Percentiles rank a stretch among this genome's conserved stretches.
Evolutionary conservation across 2,329 filamentous ascomycete species (phyloP).

Genomic region (Sporothrix globosa): DNA sequence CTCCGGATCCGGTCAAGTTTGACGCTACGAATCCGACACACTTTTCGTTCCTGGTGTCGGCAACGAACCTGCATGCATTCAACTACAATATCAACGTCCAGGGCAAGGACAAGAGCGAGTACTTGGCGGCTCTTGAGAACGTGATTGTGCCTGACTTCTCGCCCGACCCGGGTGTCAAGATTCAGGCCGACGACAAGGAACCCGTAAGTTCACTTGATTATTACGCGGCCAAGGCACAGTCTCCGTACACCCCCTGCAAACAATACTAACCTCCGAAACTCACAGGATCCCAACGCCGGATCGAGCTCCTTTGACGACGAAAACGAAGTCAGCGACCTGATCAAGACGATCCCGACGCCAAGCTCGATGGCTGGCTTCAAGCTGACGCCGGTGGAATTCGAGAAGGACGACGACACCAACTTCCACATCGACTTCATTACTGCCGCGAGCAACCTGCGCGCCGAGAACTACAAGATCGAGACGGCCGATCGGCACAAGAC

Average conservation of each 20-base stretch:
- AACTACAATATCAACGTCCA: conserved; percentile 97
- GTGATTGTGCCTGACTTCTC: conserved; percentile 96
- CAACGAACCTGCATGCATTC: conserved; percentile 91
- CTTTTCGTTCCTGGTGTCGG: conserved; percentile 83
- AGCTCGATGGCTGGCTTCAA: conserved; percentile 86
- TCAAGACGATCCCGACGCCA: conserved; percentile 72
- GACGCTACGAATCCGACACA: conserved; percentile 83
- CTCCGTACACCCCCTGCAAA: too few relatives aligned
- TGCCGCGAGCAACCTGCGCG: conserved; percentile 91
- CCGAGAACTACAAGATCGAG: conserved; percentile 97
- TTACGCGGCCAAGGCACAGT: too few relatives aligned
- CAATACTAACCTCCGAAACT: neutral
- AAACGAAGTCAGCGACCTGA: conserved; percentile 73
- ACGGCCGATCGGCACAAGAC: conserved; percentile 94
- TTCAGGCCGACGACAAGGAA: conserved; percentile 93
- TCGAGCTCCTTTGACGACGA: conserved; percentile 66
- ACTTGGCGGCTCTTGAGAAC: conserved; percentile 78
- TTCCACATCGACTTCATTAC: conserved; percentile 99
- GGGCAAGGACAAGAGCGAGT: conserved; percentile 69
- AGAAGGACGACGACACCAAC: conserved; percentile 98
- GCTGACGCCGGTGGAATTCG: conserved; percentile 86
- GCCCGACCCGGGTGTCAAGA: conserved; percentile 88
- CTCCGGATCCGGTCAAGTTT: conserved; percentile 88
- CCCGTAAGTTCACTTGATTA: conserved; percentile 58
- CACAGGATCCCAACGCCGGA: conserved; percentile 75